These are phyloP conservation scores for Tricharina praecox DNA, from an alignment of 495 filamentous ascomycete genomes.

Conservation along the genomic window DNA sequence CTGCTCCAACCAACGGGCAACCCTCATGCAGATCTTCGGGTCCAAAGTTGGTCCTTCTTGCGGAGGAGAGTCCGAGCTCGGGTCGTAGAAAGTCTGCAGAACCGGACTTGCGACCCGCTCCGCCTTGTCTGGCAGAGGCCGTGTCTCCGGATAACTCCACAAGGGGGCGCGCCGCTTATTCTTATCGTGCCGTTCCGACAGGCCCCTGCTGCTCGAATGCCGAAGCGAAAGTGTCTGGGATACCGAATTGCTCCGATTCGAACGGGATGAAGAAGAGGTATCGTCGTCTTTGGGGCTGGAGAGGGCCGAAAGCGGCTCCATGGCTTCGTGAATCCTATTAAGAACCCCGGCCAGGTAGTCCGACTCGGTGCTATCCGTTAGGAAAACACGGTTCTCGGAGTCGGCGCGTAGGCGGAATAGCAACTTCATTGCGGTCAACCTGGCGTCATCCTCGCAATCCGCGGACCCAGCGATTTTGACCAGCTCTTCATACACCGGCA, in stretches of 20 bases:
- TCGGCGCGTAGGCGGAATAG: slow-evolving; percentile 74
- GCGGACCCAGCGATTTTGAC: slow-evolving; percentile 42
- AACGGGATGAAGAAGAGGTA: slow-evolving; percentile 15
- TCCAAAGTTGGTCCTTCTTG: slow-evolving; percentile 33
- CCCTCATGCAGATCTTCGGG: slow-evolving; percentile 36
- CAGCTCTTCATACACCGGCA: slow-evolving; percentile 37
- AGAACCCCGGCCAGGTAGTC: slow-evolving; percentile 54
- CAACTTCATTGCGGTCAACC: slow-evolving; percentile 65
- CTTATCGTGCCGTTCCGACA: slow-evolving; percentile 10
- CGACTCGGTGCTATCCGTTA: slow-evolving; percentile 48
- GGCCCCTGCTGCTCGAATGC: slow-evolving; percentile 8
- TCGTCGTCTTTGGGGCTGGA: slow-evolving; percentile 12
- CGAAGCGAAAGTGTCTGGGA: slow-evolving; percentile 18
- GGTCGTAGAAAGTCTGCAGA: slow-evolving; percentile 27
- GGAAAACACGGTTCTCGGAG: slow-evolving; percentile 50
- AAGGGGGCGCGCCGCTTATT: slow-evolving; percentile 13
- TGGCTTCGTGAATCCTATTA: slow-evolving; percentile 39
- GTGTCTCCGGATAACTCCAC: slow-evolving; percentile 23
- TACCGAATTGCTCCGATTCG: slow-evolving; percentile 22
- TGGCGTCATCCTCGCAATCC: slow-evolving; percentile 44
- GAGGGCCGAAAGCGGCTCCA: neutral
- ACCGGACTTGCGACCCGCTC: slow-evolving; percentile 23
- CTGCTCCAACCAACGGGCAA: slow-evolving; percentile 58
- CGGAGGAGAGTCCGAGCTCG: slow-evolving; percentile 13
- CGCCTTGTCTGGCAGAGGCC: slow-evolving; percentile 27